Conservation (phyloP, 2,329 filamentous ascomycete species). For the Cercospora nicotianae region DNA sequence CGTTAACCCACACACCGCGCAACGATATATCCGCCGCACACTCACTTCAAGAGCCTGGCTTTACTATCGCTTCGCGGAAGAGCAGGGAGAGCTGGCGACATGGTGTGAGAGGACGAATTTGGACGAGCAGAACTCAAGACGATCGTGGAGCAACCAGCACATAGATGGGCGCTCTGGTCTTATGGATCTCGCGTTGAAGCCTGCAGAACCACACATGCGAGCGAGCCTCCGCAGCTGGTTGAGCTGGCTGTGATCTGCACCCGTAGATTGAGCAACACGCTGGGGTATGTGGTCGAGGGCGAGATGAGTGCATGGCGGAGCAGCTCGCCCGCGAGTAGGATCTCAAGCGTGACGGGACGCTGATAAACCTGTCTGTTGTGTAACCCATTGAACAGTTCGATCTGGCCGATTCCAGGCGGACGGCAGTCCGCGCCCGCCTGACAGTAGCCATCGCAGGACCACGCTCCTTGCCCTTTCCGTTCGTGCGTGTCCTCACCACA, state of each 20-base stretch:
- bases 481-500: not conserved
- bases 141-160: not conserved
- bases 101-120: slow-evolving; percentile 2
- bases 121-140: not conserved
- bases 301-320: not conserved
- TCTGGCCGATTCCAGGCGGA: not conserved
- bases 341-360: not conserved
- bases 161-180: not conserved
- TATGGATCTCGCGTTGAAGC: not conserved
- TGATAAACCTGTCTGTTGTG: not conserved
- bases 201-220: not conserved
- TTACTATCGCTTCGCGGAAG: slow-evolving; percentile 47
- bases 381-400: not conserved
- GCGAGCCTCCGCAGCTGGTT: not conserved
- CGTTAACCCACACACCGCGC: not conserved
- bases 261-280: not conserved
- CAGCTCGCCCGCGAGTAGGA: not conserved
- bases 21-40: not conserved
- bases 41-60: slow-evolving; percentile 39
- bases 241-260: not conserved
- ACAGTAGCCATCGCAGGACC: not conserved
- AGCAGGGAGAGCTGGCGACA: slow-evolving; percentile 28
- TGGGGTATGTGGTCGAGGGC: not conserved
- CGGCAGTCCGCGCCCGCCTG: not conserved
- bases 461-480: not conserved